Percentiles rank a stretch among this genome's conserved stretches.
Conservation (phyloP, 345 rosid genomes). For the Eutrema japonicum region DNA sequence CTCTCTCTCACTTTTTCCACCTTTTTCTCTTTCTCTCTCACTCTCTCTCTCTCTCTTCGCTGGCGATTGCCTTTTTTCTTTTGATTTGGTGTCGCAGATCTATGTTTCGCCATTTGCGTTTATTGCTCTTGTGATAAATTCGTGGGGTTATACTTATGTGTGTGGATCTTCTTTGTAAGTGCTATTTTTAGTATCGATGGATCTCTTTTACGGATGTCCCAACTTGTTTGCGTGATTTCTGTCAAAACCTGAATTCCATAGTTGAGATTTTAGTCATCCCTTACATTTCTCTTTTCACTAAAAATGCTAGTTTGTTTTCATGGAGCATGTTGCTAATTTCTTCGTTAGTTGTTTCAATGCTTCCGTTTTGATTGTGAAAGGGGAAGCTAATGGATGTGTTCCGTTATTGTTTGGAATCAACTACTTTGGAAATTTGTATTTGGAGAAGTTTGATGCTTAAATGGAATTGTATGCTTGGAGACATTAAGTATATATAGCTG, state of each 20-base stretch:
- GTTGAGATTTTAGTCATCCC: slow-evolving; percentile 10
- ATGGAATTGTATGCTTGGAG: slow-evolving; percentile 21
- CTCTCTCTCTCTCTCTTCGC: slow-evolving; percentile 6
- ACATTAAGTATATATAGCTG: background rate
- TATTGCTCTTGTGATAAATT: slow-evolving; percentile 39
- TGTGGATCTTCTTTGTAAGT: slow-evolving; percentile 61
- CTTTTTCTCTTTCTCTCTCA: background rate
- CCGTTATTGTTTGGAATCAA: background rate
- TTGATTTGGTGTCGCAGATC: slow-evolving; percentile 46
- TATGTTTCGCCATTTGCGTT: slow-evolving; percentile 34
- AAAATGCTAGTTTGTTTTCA: background rate
- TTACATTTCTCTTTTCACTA: background rate
- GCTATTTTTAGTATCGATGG: slow-evolving; percentile 36
- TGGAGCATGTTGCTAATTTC: slow-evolving; percentile 1
- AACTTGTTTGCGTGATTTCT: background rate
- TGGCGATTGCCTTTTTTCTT: slow-evolving; percentile 14
- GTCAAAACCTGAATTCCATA: background rate
- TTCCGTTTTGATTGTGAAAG: slow-evolving; percentile 3
- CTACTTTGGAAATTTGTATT: background rate
- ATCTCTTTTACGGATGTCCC: slow-evolving; percentile 14
- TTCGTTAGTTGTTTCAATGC: background rate
- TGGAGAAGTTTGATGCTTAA: slow-evolving; percentile 7
- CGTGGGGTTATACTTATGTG: slow-evolving; percentile 47
- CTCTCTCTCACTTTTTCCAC: slow-evolving; percentile 33
- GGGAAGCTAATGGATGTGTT: background rate